These are phyloP conservation scores for Blastocystis sp. DNA, from an alignment of 352 stramenopile genomes.

Conservation along the genomic window DNA sequence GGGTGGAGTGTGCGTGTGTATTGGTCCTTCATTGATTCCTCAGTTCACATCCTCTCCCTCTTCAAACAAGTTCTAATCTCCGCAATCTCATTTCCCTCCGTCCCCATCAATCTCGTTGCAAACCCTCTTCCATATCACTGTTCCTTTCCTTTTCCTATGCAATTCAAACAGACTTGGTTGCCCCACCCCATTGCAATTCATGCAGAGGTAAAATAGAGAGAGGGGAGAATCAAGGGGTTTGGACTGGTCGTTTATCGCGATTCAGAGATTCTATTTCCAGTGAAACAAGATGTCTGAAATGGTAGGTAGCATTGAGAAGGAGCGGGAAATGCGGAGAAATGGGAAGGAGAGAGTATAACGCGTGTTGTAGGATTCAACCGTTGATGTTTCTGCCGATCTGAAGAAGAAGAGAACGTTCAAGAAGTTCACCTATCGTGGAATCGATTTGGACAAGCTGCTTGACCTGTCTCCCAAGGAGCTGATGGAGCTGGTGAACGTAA, in stretches of 20 bases:
- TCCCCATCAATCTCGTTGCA: too few relatives aligned
- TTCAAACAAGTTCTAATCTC: too few relatives aligned
- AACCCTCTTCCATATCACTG: too few relatives aligned
- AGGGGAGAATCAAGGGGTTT: background rate
- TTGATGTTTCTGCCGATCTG: slow-evolving; percentile 57
- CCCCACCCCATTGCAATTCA: too few relatives aligned
- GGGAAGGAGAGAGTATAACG: background rate
- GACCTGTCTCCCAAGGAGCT: slow-evolving; percentile 95
- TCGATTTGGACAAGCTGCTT: slow-evolving; percentile 96
- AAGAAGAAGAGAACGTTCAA: slow-evolving; percentile 95
- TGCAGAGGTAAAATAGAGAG: background rate
- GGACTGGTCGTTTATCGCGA: background rate
- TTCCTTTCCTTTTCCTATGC: too few relatives aligned
- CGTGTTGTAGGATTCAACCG: background rate
- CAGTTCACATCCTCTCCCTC: too few relatives aligned
- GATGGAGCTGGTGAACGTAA: slow-evolving; percentile 81
- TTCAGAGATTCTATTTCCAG: slow-evolving; percentile 18
- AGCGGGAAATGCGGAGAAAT: too few relatives aligned
- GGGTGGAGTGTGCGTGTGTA: too few relatives aligned
- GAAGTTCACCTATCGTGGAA: slow-evolving; percentile 98
- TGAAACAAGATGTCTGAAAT: slow-evolving; percentile 23
- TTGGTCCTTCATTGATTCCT: too few relatives aligned
- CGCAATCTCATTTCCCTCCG: too few relatives aligned
- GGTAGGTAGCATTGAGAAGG: too few relatives aligned
- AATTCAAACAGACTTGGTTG: too few relatives aligned